Percentiles rank a stretch among this genome's conserved stretches.
Evolutionary conservation across 164 flowering plant genomes (phyloP).

Genomic region (Malania oleifera): DNA sequence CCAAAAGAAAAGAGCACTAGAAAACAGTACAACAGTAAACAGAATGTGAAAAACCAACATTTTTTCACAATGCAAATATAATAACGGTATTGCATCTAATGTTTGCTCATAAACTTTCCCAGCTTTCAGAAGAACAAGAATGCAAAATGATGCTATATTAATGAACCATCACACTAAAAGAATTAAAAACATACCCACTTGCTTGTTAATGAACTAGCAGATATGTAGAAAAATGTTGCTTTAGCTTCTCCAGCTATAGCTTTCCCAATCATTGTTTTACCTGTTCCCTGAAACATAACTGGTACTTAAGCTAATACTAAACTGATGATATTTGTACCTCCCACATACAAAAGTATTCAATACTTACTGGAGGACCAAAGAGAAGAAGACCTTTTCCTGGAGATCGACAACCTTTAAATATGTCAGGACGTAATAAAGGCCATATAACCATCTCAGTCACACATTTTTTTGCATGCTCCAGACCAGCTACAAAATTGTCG

Average conservation of each 20-base stretch:
- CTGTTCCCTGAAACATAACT: slow-evolving; percentile 72
- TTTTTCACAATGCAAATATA: too few relatives aligned
- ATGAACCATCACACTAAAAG: slow-evolving; percentile 2
- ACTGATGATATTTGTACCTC: background rate
- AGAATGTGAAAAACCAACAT: too few relatives aligned
- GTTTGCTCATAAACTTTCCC: too few relatives aligned
- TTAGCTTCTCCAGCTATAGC: slow-evolving; percentile 99
- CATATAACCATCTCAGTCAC: slow-evolving; percentile 99
- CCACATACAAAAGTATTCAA: slow-evolving; percentile 1
- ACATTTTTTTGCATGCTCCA: slow-evolving; percentile 99
- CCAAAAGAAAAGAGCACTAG: too few relatives aligned
- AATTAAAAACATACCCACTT: slow-evolving; percentile 78
- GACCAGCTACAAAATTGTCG: slow-evolving; percentile 60
- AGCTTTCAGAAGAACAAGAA: too few relatives aligned
- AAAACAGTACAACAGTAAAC: too few relatives aligned
- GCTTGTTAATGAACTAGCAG: slow-evolving; percentile 99
- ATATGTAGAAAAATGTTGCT: slow-evolving; percentile 98
- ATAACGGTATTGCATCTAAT: too few relatives aligned
- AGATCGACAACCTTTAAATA: slow-evolving; percentile 96
- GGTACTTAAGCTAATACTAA: slow-evolving; percentile 1
- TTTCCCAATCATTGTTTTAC: slow-evolving; percentile 99
- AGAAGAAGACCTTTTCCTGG: slow-evolving; percentile 99
- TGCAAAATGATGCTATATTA: too few relatives aligned
- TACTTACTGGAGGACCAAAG: slow-evolving; percentile 97
- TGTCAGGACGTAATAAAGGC: slow-evolving; percentile 97